Conservation (phyloP, 1,139 yeast genomes). For the Wickerhamomyces sp. region DNA sequence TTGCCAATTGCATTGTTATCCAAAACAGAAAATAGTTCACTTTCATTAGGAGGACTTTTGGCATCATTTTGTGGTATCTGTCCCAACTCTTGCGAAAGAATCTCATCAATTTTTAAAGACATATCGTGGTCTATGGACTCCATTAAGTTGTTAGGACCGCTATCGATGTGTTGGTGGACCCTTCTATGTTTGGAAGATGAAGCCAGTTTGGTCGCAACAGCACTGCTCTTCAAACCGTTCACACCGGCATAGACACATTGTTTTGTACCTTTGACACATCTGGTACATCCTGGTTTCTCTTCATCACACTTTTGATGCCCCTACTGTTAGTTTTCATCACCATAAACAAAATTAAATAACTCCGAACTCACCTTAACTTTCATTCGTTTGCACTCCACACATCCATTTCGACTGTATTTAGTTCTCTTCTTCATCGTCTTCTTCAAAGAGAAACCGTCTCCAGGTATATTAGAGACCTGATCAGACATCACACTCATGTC, state of each 20-base stretch:
- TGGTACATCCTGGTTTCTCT: constrained; percentile 47
- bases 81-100: constrained; percentile 9
- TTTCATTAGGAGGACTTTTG: constrained; percentile 3
- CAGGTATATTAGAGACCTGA: too few relatives aligned
- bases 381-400: constrained; percentile 55
- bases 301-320: constrained; percentile 43
- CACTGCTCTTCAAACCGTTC: too few relatives aligned
- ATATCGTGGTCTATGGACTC: constrained; percentile 16
- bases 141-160: constrained; percentile 13
- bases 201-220: not conserved
- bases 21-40: constrained; percentile 2
- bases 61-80: constrained; percentile 9
- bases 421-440: constrained; percentile 11
- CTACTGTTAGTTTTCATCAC: not conserved
- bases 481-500: too few relatives aligned
- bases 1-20: not conserved
- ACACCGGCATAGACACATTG: constrained; percentile 35
- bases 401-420: constrained; percentile 54
- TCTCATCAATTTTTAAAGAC: constrained; percentile 17
- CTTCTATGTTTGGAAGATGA: not conserved
- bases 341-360: not conserved
- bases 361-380: constrained; percentile 38
- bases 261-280: constrained; percentile 44
- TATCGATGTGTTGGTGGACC: not conserved
- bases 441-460: too few relatives aligned